Conservation (phyloP, 208 protist species). For the Trypanosoma avium region DNA sequence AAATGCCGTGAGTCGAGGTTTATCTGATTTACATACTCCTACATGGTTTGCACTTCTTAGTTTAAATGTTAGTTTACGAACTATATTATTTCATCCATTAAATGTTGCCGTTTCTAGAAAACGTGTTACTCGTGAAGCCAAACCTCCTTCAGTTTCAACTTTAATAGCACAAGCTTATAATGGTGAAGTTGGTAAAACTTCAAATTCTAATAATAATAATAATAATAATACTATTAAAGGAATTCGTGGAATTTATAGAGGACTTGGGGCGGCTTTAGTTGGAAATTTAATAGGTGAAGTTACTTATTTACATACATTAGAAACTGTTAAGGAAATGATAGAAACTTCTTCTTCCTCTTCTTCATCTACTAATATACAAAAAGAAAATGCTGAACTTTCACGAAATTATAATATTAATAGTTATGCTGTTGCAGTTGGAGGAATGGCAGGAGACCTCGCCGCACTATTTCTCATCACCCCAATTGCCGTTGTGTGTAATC, state of each 20-base stretch:
- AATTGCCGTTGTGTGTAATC: conserved; percentile 65
- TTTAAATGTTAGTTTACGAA: conserved; percentile 60
- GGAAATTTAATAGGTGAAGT: conserved; percentile 78
- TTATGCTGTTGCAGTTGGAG: conserved; percentile 51
- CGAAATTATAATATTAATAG: conserved; percentile 42
- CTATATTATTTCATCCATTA: conserved; percentile 81
- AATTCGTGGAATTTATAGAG: conserved; percentile 68
- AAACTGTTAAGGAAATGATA: conserved; percentile 65
- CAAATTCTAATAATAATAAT: no score
- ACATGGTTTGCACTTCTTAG: conserved; percentile 75
- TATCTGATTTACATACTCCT: conserved; percentile 78
- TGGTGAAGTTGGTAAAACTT: conserved; percentile 30
- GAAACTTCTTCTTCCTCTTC: conserved; percentile 11
- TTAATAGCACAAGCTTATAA: conserved; percentile 54
- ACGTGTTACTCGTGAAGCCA: conserved; percentile 64
- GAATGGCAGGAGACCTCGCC: conserved; percentile 71
- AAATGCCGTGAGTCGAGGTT: conserved; percentile 74
- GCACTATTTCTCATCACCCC: conserved; percentile 67
- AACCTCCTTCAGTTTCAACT: conserved; percentile 41
- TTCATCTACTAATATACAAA: not conserved
- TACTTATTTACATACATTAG: conserved; percentile 71
- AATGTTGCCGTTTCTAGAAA: conserved; percentile 78
- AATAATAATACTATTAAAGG: conserved; percentile 45
- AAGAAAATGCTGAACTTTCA: not conserved
- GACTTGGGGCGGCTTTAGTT: conserved; percentile 62